Base-by-base conservation (phyloP, 2,329 filamentous ascomycete genomes). In the Venturia effusa region DNA sequence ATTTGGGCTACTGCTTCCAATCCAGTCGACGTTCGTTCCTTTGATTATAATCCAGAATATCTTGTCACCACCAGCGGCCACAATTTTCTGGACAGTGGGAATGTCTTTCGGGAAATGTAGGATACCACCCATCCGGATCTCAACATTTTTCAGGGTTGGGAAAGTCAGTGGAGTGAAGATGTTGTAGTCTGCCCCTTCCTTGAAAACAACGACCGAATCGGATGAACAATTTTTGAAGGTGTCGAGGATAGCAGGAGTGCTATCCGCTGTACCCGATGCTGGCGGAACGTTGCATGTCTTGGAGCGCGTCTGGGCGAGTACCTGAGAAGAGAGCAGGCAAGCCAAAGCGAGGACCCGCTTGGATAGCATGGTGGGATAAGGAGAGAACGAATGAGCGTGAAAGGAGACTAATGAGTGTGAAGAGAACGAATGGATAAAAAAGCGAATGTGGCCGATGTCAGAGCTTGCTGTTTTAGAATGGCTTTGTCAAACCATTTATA, bases 61-160 rank as follows among this genome's bases (percentile, higher is more conserved):
- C 24, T 72, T 74, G 13, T 71, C 70, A 8, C 68, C 68, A 11
- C 40, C 40, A 43, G 22, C 40, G 32, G 71, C 72, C 41, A 77
- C 74, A 7, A 76, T 70, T 11, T 68, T 63, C 64, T 78, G 75
- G 2, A 78, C 66, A 7, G 71, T 69, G 13, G 71, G 69, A 43
- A 79, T 74, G 66, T 76, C 74, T 64, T 75, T 71, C 4, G 77
- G 74, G 3, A 80, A 70, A 65, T 78, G 75, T 17, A 79, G 70
- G 64, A 78, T 79, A n/a, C 77, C 78, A 40, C 74, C 68, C 67
- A 79, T 71, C 3, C 69, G 71, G 48, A 79, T 78, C 51, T 73
- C 71, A 17, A 79, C 76, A 66, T 79, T 77, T 61, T 70, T 74
- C 30, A 79, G 70, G 39, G 76, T 76, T 1, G 69, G 74, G 5